phyloP scores from a whole-genome alignment of 768 basidiomycete species.

The Boletales sp. region DNA sequence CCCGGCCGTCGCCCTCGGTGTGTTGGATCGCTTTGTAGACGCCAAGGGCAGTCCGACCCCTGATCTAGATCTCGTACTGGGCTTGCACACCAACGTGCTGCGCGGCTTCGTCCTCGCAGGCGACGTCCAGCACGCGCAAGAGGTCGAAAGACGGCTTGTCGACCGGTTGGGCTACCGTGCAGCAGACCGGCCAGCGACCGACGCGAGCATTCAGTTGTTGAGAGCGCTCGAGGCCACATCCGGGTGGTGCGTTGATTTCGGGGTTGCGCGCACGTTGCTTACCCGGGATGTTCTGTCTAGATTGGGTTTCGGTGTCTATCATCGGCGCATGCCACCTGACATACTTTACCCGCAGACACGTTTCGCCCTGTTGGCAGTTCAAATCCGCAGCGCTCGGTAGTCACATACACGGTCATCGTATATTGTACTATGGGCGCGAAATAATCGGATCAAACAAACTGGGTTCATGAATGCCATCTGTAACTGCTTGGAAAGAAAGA shows the following conservation, averaged over 20 bases:
- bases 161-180: conserved; percentile 18
- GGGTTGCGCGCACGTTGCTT: too few species aligned
- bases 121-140: conserved; percentile 27
- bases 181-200: conserved; percentile 22
- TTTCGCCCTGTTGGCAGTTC: too few species aligned
- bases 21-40: conserved; percentile 42
- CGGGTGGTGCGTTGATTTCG: not conserved
- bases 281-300: too few species aligned
- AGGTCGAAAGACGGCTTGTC: conserved; percentile 29
- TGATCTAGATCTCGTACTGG: conserved; percentile 15
- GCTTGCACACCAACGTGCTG: conserved; percentile 37
- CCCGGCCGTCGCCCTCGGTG: conserved; percentile 30
- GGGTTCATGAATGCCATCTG: not conserved
- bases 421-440: not conserved
- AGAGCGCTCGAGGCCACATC: conserved; percentile 13
- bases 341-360: too few species aligned
- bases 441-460: not conserved
- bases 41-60: not conserved
- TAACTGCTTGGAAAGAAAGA: not conserved
- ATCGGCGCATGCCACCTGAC: too few species aligned
- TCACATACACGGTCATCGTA: not conserved
- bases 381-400: not conserved
- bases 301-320: too few species aligned
- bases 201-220: conserved; percentile 19
- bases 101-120: conserved; percentile 34